phyloP scores from a whole-genome alignment of 257 asterid genomes.

The Solanum chilense region DNA sequence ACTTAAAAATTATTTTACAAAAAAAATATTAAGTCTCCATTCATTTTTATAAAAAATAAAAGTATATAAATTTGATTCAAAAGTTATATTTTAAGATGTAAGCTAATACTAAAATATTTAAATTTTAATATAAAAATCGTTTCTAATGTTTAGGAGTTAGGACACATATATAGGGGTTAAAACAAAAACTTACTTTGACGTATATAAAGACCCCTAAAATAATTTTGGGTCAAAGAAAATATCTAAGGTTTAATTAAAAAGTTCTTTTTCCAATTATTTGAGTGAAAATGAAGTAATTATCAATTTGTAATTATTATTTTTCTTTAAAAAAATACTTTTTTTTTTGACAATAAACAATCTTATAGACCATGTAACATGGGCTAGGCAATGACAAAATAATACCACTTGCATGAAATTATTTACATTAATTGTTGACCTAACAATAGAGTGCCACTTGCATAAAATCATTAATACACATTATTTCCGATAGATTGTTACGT shows the following conservation, averaged over 20 bases:
- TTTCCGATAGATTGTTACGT: fast-evolving
- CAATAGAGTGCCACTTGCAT: neutral
- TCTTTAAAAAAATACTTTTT: neutral
- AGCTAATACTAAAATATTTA: too few species aligned
- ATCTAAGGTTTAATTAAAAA: too few species aligned
- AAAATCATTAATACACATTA: neutral
- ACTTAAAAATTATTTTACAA: too few species aligned
- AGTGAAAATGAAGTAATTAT: too few species aligned
- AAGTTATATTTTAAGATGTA: neutral
- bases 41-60: too few species aligned
- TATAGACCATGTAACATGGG: neutral
- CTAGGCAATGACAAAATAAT: neutral
- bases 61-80: neutral
- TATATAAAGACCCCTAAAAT: too few species aligned
- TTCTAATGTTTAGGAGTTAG: neutral
- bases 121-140: neutral
- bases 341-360: neutral
- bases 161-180: neutral
- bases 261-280: too few species aligned
- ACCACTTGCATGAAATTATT: neutral
- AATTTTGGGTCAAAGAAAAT: too few species aligned
- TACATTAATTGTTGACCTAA: neutral
- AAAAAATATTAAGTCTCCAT: neutral
- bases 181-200: neutral
- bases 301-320: too few species aligned